phyloP scores from a whole-genome alignment of 208 protist species.

The Leishmania tropica region DNA sequence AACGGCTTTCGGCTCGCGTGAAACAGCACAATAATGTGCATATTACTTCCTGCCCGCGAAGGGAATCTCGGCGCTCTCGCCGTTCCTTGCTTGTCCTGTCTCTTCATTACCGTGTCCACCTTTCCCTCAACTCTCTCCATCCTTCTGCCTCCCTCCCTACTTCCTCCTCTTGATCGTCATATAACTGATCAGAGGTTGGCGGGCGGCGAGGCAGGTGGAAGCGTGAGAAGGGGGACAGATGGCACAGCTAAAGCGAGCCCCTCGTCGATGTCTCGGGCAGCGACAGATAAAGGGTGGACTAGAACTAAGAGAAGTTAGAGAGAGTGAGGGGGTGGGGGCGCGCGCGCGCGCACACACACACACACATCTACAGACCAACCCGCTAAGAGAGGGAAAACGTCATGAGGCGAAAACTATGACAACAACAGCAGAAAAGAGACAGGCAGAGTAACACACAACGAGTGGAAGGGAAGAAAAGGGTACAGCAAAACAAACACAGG shows the following conservation, averaged over 20 bases:
- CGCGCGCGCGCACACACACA: background rate
- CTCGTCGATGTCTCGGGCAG: background rate
- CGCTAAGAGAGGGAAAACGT: background rate
- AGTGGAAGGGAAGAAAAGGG: background rate
- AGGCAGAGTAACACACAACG: background rate
- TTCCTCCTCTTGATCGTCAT: background rate
- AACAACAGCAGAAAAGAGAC: background rate
- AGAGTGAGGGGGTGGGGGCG: background rate
- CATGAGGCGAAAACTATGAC: background rate
- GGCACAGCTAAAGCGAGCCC: background rate
- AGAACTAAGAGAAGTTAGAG: background rate
- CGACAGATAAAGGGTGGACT: background rate
- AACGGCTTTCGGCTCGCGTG: background rate
- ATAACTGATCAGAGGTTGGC: background rate
- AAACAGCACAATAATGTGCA: background rate
- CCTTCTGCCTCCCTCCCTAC: background rate
- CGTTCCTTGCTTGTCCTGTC: background rate
- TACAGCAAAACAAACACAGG: background rate
- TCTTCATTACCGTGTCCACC: background rate
- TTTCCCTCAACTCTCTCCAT: background rate
- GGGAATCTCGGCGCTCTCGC: background rate
- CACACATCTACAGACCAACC: background rate
- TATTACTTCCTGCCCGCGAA: background rate
- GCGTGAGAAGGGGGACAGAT: too few relatives aligned
- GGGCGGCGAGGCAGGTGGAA: too few relatives aligned